Percentiles rank a stretch among this genome's conserved stretches.
phyloP scores from a whole-genome alignment of 805 yeast genomes.

The Blastobotrys peoriensis region DNA sequence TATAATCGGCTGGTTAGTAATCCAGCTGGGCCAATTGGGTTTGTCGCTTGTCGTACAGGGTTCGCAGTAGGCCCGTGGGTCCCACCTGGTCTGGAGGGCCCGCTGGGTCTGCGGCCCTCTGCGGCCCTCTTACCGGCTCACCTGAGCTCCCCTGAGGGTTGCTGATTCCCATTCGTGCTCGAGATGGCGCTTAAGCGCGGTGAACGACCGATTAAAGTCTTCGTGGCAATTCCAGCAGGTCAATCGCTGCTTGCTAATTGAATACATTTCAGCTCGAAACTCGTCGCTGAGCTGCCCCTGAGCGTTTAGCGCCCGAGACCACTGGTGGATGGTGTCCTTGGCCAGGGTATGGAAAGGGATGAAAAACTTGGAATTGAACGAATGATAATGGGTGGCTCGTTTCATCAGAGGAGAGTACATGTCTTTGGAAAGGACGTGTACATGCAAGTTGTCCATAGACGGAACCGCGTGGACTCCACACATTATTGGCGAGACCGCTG shows the following conservation, averaged over 20 bases:
- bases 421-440: constrained; percentile 68
- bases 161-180: constrained; percentile 30
- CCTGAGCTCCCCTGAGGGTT: too few species aligned
- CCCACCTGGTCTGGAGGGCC: too few species aligned
- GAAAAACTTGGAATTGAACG: constrained; percentile 63
- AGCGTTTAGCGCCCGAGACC: not conserved
- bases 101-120: too few species aligned
- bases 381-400: constrained; percentile 59
- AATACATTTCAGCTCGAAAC: constrained; percentile 37
- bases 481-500: not conserved
- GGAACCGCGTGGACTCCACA: constrained; percentile 67
- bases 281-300: constrained; percentile 17
- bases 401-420: constrained; percentile 50
- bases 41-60: too few species aligned
- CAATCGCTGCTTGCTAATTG: constrained; percentile 32
- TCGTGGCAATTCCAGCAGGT: constrained; percentile 38
- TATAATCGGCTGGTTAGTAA: too few species aligned
- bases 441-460: constrained; percentile 60
- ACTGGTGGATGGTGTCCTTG: constrained; percentile 18
- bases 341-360: constrained; percentile 49
- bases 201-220: constrained; percentile 40
- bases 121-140: too few species aligned
- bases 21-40: too few species aligned
- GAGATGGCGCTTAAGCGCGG: constrained; percentile 38
- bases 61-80: too few species aligned